Evolutionary conservation across 441 rosid genomes (phyloP), one percentile per base, ranked within the genome.

Genomic region (Populus hybrid): DNA sequence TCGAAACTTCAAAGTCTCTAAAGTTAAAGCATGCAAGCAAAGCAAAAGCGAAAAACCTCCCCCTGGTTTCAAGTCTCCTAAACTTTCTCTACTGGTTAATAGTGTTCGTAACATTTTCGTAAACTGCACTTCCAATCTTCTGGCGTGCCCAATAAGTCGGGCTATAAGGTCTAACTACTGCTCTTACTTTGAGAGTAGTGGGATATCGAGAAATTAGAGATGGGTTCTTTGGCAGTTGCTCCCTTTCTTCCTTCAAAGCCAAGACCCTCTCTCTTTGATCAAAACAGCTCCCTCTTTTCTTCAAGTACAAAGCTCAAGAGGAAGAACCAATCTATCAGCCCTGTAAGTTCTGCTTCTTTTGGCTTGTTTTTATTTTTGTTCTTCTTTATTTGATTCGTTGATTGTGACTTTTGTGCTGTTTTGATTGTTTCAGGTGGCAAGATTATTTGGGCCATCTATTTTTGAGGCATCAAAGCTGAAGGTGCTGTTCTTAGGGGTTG

Each of bases 391-490:
- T 78, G 18, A 74, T 76, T 2, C 18, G 3, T 61, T 12, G 29
- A 10, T 10, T 80, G 16, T 72, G 71, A 67, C 69, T 53, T 42
- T 67, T 77, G 76, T 26, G 64, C 71, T 50, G n/a, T 61, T 71
- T 69, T 79, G 73, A 75, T 38, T 71, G 85, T 59, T 67, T 64
- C 83, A 93, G 97, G 90, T 88, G 71, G 95, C 94, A 74, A 92
- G 99, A 68, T 84, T 93, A 78, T 95, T 95, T 81, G 99, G 99
- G 83, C 97, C 98, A 6, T 90, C 97, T 0, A 90, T 93, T 33
- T 95, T 95, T 76, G 97, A 95, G 81, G 91, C 99, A 9, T 92
- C 99, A 66, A 93, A 95, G 85, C 80, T 95, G 80, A 93, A 92
- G 83, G 99, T 95, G 21, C 76, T 95, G 82, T 91, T 93, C 81